phyloP scores from a whole-genome alignment of 1,139 yeast genomes.

The Taiozyma sp. region DNA sequence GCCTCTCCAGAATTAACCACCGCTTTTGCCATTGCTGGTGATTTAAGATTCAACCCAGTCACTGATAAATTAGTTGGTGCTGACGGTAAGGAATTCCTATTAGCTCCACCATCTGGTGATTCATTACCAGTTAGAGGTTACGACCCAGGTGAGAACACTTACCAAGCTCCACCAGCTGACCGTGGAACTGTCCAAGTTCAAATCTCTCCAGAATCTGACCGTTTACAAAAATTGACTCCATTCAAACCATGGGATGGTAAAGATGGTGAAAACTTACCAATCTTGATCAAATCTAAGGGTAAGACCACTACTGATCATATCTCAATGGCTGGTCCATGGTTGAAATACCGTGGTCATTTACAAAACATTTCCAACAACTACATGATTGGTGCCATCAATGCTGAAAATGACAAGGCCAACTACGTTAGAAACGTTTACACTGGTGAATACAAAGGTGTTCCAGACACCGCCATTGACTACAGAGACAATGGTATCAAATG shows the following conservation, averaged over 20 bases:
- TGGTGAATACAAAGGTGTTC: conserved; percentile 92
- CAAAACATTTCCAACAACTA: conserved; percentile 98
- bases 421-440: conserved; percentile 83
- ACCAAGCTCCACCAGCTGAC: conserved; percentile 96
- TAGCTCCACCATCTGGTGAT: conserved; percentile 83
- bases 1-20: conserved; percentile 98
- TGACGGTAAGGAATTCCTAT: conserved; percentile 93
- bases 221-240: conserved; percentile 87
- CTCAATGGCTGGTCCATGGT: conserved; percentile 99
- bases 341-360: conserved; percentile 99
- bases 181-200: conserved; percentile 70
- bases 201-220: conserved; percentile 82
- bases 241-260: conserved; percentile 95
- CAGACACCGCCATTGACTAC: conserved; percentile 93
- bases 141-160: conserved; percentile 93
- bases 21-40: conserved; percentile 96
- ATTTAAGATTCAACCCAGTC: conserved; percentile 95
- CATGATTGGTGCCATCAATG: conserved; percentile 99
- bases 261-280: conserved; percentile 85
- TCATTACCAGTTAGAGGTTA: conserved; percentile 93
- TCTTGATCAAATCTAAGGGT: conserved; percentile 93
- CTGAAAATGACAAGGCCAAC: conserved; percentile 96
- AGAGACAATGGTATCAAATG: conserved; percentile 88
- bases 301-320: conserved; percentile 99
- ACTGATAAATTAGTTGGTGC: conserved; percentile 92